Conservation (phyloP, 208 protist genomes). For the Phytomonas sp. region DNA sequence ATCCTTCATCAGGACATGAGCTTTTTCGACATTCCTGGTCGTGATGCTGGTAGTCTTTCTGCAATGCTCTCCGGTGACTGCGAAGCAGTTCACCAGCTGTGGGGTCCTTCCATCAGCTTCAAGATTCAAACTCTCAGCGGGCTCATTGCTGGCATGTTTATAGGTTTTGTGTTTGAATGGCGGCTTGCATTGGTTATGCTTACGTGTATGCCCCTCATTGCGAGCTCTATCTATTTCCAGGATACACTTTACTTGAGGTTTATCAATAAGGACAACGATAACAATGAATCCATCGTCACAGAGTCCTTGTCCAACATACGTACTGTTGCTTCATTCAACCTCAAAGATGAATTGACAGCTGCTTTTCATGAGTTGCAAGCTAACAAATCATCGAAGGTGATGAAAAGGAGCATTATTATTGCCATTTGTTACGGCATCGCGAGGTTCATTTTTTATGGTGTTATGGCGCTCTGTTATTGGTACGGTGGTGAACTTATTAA, state of each 20-base stretch:
- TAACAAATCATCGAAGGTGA: slow-evolving; percentile 15
- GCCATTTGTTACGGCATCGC: slow-evolving; percentile 37
- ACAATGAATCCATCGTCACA: slow-evolving; percentile 46
- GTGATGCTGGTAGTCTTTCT: slow-evolving; percentile 56
- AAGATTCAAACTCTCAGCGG: slow-evolving; percentile 42
- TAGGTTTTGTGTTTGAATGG: slow-evolving; percentile 64
- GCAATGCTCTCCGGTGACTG: slow-evolving; percentile 76
- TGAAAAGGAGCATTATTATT: slow-evolving; percentile 23
- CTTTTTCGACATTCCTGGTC: slow-evolving; percentile 74
- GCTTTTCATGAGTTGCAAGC: slow-evolving; percentile 18
- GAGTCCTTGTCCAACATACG: slow-evolving; percentile 67
- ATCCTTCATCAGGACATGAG: slow-evolving; percentile 78
- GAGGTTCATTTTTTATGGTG: slow-evolving; percentile 54
- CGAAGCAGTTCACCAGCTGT: slow-evolving; percentile 73
- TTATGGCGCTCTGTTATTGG: slow-evolving; percentile 65
- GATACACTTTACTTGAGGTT: slow-evolving; percentile 34
- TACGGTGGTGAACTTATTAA: slow-evolving; percentile 68
- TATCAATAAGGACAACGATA: slow-evolving; percentile 27
- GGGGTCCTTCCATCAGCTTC: slow-evolving; percentile 53
- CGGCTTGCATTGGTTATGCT: slow-evolving; percentile 56
- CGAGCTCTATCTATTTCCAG: slow-evolving; percentile 23
- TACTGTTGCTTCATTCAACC: slow-evolving; percentile 71
- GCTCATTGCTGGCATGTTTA: slow-evolving; percentile 36
- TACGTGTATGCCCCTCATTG: slow-evolving; percentile 52
- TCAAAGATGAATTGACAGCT: slow-evolving; percentile 29